phyloP scores from a whole-genome alignment of 805 yeast genomes.

The Priceomyces fermenticarens region DNA sequence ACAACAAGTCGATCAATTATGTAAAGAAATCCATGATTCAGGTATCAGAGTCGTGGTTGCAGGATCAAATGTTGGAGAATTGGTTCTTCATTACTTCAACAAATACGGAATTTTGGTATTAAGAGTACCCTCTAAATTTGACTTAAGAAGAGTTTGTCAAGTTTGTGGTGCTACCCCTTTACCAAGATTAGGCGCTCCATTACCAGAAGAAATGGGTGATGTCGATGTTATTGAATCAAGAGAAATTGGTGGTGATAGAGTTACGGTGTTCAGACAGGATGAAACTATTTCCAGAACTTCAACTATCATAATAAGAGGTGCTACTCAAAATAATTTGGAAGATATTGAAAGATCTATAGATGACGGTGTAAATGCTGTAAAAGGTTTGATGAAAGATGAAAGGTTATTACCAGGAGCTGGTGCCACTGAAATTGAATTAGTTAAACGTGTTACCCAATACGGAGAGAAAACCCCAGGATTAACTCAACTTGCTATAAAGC shows the following conservation, averaged over 20 bases:
- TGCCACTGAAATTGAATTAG: constrained; percentile 86
- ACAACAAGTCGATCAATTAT: constrained; percentile 80
- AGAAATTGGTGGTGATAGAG: constrained; percentile 97
- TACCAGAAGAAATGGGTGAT: constrained; percentile 89
- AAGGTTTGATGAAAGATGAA: constrained; percentile 78
- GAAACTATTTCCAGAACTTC: constrained; percentile 71
- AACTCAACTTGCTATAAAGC: constrained; percentile 89
- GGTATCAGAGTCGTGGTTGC: constrained; percentile 89
- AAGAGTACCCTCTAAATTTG: constrained; percentile 91
- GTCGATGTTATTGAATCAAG: constrained; percentile 85
- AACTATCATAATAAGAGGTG: constrained; percentile 92
- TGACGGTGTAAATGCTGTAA: constrained; percentile 91
- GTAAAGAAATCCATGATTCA: constrained; percentile 76
- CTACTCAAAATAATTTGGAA: constrained; percentile 89
- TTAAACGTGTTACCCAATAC: constrained; percentile 69
- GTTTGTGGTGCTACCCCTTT: constrained; percentile 98
- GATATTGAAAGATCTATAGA: constrained; percentile 97
- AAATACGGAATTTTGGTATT: constrained; percentile 80
- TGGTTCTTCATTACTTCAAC: constrained; percentile 89
- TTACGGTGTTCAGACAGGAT: constrained; percentile 86
- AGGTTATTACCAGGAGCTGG: constrained; percentile 95
- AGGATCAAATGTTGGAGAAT: constrained; percentile 91
- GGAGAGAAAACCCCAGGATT: constrained; percentile 96
- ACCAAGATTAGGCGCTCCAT: constrained; percentile 91
- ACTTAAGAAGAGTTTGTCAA: constrained; percentile 86